Conservation (phyloP, 2,329 filamentous ascomycete species). For the Aureobasidium zeae region DNA sequence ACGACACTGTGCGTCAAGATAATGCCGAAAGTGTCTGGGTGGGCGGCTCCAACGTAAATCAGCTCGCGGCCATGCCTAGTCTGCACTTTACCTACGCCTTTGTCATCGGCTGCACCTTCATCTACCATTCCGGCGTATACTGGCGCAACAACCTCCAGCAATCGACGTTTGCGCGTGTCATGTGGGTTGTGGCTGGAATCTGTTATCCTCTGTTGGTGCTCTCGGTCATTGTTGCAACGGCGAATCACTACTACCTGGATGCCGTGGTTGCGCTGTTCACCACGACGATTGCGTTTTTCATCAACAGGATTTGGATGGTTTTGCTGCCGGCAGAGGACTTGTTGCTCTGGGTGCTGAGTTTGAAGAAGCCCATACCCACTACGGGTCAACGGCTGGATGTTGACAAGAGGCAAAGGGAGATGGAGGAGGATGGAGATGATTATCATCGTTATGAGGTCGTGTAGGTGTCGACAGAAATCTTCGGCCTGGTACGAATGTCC, state of each 20-base stretch:
- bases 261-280: slow-evolving; percentile 43
- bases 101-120: slow-evolving; percentile 41
- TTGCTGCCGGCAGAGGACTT: slow-evolving; percentile 45
- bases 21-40: slow-evolving; percentile 36
- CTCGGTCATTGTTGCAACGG: slow-evolving; percentile 50
- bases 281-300: slow-evolving; percentile 39
- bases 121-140: slow-evolving; percentile 40
- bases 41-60: slow-evolving; percentile 37
- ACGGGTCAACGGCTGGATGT: slow-evolving; percentile 38
- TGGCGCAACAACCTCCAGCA: slow-evolving; percentile 25
- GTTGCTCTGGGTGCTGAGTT: slow-evolving; percentile 39
- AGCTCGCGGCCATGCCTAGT: slow-evolving; percentile 35
- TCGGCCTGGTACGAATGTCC: no score
- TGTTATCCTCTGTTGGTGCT: slow-evolving; percentile 38
- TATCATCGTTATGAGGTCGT: slow-evolving; percentile 9
- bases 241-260: slow-evolving; percentile 53
- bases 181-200: slow-evolving; percentile 32
- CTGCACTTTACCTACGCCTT: slow-evolving; percentile 48
- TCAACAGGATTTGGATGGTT: slow-evolving; percentile 43
- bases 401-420: not conserved
- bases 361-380: slow-evolving; percentile 47
- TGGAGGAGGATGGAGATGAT: not conserved
- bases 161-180: not conserved
- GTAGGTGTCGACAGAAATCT: no score
- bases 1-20: slow-evolving; percentile 37